These are phyloP conservation scores for Pilaira anomala DNA, from an alignment of 192 early-diverging fungal genomes.

Conservation along the genomic window DNA sequence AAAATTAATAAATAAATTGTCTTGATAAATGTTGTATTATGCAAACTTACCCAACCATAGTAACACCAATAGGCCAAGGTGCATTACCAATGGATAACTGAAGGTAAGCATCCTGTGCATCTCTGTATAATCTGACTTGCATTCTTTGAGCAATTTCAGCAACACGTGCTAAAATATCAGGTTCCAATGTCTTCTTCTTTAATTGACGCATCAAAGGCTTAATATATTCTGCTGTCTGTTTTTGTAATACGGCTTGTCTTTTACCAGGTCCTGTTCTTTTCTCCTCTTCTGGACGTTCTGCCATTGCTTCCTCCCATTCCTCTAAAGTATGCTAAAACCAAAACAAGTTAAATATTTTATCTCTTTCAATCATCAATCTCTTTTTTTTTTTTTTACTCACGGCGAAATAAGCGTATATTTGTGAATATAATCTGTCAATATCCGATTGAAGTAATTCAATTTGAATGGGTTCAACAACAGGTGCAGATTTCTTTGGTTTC, in stretches of 20 bases:
- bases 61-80: constrained; percentile 97
- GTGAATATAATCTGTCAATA: constrained; percentile 64
- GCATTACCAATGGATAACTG: constrained; percentile 95
- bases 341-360: background rate
- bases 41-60: constrained; percentile 78
- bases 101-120: constrained; percentile 91
- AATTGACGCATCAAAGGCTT: constrained; percentile 88
- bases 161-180: constrained; percentile 87
- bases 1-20: background rate
- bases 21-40: background rate
- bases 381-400: constrained; percentile 13
- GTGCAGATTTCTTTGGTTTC: constrained; percentile 43
- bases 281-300: constrained; percentile 71
- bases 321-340: constrained; percentile 60
- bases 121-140: constrained; percentile 84
- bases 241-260: constrained; percentile 73
- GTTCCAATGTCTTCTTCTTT: constrained; percentile 67
- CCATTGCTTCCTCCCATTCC: constrained; percentile 84
- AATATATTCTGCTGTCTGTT: constrained; percentile 84
- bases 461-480: constrained; percentile 61
- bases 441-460: constrained; percentile 74
- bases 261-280: constrained; percentile 81
- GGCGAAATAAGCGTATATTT: constrained; percentile 84
- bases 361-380: background rate
- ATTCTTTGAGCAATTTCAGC: constrained; percentile 86